phyloP scores from a whole-genome alignment of 2,329 filamentous ascomycete genomes.

The Fonsecaea erecta region DNA sequence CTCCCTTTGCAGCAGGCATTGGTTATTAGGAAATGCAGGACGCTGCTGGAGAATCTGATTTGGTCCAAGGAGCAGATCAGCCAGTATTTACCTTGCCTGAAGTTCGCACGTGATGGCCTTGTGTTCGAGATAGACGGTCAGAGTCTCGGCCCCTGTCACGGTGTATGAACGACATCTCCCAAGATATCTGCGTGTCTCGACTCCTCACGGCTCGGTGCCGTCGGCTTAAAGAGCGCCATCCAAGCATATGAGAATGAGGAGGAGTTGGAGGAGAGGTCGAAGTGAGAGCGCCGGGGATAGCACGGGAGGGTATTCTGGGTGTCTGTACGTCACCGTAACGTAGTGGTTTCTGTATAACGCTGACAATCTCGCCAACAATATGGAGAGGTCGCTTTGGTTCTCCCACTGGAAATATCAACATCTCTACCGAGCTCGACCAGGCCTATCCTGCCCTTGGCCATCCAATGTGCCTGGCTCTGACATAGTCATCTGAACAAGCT shows the following conservation, averaged over 20 bases:
- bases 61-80: background rate
- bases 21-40: background rate
- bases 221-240: background rate
- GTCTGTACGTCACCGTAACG: background rate
- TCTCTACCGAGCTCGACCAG: no score
- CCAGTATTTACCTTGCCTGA: background rate
- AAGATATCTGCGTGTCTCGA: background rate
- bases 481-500: no score
- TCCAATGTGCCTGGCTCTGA: no score
- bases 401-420: no score
- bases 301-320: background rate
- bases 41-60: background rate
- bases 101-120: background rate
- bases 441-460: no score
- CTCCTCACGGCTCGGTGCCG: background rate
- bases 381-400: no score
- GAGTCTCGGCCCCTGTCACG: background rate
- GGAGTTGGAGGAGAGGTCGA: background rate
- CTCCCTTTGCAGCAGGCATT: slow-evolving; percentile 8
- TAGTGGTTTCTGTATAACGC: no score
- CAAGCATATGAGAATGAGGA: background rate
- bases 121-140: background rate
- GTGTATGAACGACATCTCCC: background rate
- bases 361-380: no score
- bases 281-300: background rate